Percentiles rank a stretch among this genome's conserved stretches.
These are phyloP conservation scores for Plicaturopsis crispa DNA, from an alignment of 768 basidiomycete genomes.

Conservation along the genomic window DNA sequence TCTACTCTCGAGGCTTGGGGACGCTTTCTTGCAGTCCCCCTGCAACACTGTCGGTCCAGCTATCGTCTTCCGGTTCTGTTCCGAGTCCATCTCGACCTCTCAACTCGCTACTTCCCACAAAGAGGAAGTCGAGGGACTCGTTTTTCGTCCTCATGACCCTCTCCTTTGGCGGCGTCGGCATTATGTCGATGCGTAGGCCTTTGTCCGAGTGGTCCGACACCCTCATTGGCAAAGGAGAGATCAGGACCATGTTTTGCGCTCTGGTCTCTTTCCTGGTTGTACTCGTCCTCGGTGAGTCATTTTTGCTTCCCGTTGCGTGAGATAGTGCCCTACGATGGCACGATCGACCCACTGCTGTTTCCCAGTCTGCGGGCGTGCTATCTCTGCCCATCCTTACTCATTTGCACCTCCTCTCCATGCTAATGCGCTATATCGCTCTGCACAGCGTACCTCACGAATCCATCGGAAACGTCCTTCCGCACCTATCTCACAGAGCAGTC, in stretches of 20 bases:
- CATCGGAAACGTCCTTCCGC: conserved; percentile 88
- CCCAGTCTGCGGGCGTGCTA: conserved; percentile 6
- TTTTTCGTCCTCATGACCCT: conserved; percentile 56
- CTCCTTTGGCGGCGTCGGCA: conserved; percentile 53
- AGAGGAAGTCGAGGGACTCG: conserved; percentile 35
- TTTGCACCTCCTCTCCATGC: conserved; percentile 9
- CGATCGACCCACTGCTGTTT: conserved; percentile 4
- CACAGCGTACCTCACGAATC: conserved; percentile 91
- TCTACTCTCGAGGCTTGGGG: too few species aligned
- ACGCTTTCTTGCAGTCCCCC: too few species aligned
- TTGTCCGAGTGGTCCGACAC: conserved; percentile 42
- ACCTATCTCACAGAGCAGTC: conserved; percentile 96
- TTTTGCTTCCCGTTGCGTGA: conserved; percentile 7
- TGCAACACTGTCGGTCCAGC: conserved; percentile 34
- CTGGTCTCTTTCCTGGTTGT: conserved; percentile 62
- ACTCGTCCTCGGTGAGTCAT: conserved; percentile 61
- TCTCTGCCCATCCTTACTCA: conserved; percentile 7
- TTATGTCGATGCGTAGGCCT: conserved; percentile 52
- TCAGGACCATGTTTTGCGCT: conserved; percentile 64
- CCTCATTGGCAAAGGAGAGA: conserved; percentile 50
- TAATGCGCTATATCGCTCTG: too few species aligned
- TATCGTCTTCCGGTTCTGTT: conserved; percentile 20
- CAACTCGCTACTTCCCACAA: conserved; percentile 22
- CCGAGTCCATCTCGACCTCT: conserved; percentile 27
- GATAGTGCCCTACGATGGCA: conserved; percentile 3